phyloP scores from a whole-genome alignment of 345 rosid genomes.

The Isatis tinctoria region DNA sequence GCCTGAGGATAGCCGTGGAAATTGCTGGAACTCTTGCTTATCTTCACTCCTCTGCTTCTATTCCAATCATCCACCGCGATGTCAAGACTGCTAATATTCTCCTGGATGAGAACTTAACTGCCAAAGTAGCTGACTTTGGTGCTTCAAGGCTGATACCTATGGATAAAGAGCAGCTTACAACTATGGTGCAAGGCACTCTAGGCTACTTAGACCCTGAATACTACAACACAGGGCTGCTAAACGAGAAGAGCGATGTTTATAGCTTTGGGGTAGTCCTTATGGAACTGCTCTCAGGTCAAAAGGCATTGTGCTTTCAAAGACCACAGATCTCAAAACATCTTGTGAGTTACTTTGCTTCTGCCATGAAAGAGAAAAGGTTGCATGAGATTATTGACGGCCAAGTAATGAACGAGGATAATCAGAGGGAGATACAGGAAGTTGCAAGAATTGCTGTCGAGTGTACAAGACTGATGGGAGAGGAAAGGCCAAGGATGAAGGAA shows the following conservation, averaged over 20 bases:
- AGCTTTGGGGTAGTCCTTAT: conserved; percentile 44
- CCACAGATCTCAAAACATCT: conserved; percentile 24
- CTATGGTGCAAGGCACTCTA: conserved; percentile 42
- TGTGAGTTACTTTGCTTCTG: conserved; percentile 25
- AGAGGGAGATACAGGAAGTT: conserved; percentile 10
- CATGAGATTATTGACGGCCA: conserved; percentile 12
- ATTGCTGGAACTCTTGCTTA: conserved; percentile 32
- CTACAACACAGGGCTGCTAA: conserved; percentile 14
- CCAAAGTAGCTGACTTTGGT: background rate
- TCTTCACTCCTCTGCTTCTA: conserved; percentile 35
- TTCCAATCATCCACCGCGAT: conserved; percentile 40
- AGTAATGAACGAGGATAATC: background rate
- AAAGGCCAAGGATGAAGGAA: conserved; percentile 37
- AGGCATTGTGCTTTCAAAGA: conserved; percentile 19
- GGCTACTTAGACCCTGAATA: conserved; percentile 45
- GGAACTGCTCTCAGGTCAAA: conserved; percentile 29
- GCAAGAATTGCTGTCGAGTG: conserved; percentile 28
- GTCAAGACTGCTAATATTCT: conserved; percentile 42
- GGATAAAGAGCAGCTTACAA: conserved; percentile 28
- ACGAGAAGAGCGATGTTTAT: conserved; percentile 47
- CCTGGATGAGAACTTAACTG: conserved; percentile 21
- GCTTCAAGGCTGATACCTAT: background rate
- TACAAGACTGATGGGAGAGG: background rate
- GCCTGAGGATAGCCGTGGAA: conserved; percentile 37
- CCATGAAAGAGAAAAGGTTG: conserved; percentile 4